Evolutionary conservation across 805 yeast genomes (phyloP), one percentile per base, ranked within the genome.

Genomic region (Tetrapisispora phaffii): DNA sequence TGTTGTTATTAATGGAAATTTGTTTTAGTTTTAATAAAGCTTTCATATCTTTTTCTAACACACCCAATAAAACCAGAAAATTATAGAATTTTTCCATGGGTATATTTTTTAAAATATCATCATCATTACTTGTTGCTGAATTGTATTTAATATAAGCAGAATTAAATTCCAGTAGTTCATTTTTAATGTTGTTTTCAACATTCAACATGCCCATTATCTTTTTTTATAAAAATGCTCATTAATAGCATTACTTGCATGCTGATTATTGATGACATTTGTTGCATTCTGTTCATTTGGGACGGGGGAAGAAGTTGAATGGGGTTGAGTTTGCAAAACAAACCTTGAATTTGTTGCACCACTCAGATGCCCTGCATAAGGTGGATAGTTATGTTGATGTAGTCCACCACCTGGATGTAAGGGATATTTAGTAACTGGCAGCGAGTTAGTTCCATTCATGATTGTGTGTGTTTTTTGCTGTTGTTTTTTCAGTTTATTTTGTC

Each of bases 11-110:
- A 19, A 38, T 38, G 19, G 41, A 38, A 12, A 38, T 38, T 28
- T 38, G 41, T 26, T 38, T 38, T 19, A 26, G 26, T 38, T 38
- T 38, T 10, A 38, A 21, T 5, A 38, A 15, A 3, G 33, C 16
- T 12, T 38, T 38, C 23, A 38, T 38, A 19, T 38, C 41, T 38
- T 38, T 38, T 13, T 38, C 41, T 26, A 38, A 15, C 17, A 38
- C 9, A 12, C 41, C 41, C 26, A 38, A 38, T 20, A 38, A 38
- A 17, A 26, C 33, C 23, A 38, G 19, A 19, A 38, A 38, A 38
- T 38, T 38, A 38, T 38, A 21, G 5, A 38, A 28, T 28, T 38
- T 38, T 28, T 38, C 41, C 7, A 38, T 38, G 3, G 41, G 41
- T 21, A 38, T 28, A 28, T 28, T 12, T 28, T 38, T 28, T 16